Base-by-base conservation (phyloP, 2,329 filamentous ascomycete genomes). In the Epichloe typhina region DNA sequence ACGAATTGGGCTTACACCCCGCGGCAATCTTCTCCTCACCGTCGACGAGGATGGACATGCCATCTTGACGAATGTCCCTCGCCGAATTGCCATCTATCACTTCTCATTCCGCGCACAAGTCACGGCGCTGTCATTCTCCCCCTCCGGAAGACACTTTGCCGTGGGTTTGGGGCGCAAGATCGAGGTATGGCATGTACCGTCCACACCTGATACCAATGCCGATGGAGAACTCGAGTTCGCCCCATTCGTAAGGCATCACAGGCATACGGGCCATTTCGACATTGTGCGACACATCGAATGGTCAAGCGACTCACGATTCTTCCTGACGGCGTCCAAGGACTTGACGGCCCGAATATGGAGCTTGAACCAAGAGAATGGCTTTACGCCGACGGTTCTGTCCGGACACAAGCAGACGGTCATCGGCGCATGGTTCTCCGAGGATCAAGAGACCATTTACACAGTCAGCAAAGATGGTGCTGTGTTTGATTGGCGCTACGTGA, bases 381-480 rank as follows among this genome's bases (percentile, higher is more conserved):
- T 97, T 67, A 80, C 82, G 47, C 89, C 91, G 0, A 98, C 93
- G 1, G 88, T 90, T 15, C 71, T 98, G 54, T 84, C 88, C 3
- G 93, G 93, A 1, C 94, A 98, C 68, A 83, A 89, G 64, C 89
- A 96, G 66, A 84, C 80, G 15, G 86, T 98, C 3, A 77, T 94
- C 50, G 88, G 85, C n/a, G 90, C 90, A n/a, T 98, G 89, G 82
- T 98, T 98, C 64, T 94, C 90, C 0, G 83, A 85, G 54, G 83
- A 95, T 59, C 93, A 98, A 64, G 94, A 98, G 69, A 88, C 81
- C 46, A 95, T 98, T 50, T 98, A 93, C 65, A 97, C 93, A 0
- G 82, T 95, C 56, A 96, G 91, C 69, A 94, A 94, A 66, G 94
- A 98, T 66, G 94, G 93, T n/a, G 90, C 93, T 3, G 77, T 97